phyloP scores from a whole-genome alignment of 495 filamentous ascomycete species.

The Neurospora sp. region DNA sequence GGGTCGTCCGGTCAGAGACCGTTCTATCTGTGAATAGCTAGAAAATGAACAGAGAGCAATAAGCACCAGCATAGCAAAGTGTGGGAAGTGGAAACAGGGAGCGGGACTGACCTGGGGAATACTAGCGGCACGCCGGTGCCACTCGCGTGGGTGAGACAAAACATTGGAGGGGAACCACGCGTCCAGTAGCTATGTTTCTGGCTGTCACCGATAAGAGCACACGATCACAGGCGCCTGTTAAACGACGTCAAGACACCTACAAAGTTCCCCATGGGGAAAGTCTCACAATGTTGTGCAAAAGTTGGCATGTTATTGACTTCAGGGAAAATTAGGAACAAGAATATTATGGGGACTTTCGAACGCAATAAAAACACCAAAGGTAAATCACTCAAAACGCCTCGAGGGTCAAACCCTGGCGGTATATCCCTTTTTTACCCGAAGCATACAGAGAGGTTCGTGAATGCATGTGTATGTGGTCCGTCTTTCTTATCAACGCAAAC shows the following conservation, averaged over 20 bases:
- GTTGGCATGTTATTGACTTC: conserved; percentile 20
- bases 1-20: too few relatives aligned
- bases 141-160: not conserved
- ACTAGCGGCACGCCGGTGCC: not conserved
- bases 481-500: conserved; percentile 10
- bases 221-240: not conserved
- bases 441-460: conserved; percentile 5
- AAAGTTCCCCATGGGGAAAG: not conserved
- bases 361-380: conserved; percentile 3
- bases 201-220: not conserved
- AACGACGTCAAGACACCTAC: not conserved
- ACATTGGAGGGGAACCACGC: not conserved
- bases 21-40: too few relatives aligned
- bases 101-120: not conserved
- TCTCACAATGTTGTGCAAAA: conserved; percentile 4
- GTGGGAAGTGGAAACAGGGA: not conserved
- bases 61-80: too few relatives aligned
- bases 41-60: too few relatives aligned
- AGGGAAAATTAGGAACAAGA: conserved; percentile 19
- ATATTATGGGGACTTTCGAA: conserved; percentile 9
- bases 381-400: conserved; percentile 15
- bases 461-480: conserved; percentile 5
- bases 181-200: not conserved
- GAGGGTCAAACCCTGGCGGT: conserved; percentile 15
- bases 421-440: conserved; percentile 5